Conservation (phyloP, 2,329 filamentous ascomycete genomes). For the Scedosporium aurantiacum region DNA sequence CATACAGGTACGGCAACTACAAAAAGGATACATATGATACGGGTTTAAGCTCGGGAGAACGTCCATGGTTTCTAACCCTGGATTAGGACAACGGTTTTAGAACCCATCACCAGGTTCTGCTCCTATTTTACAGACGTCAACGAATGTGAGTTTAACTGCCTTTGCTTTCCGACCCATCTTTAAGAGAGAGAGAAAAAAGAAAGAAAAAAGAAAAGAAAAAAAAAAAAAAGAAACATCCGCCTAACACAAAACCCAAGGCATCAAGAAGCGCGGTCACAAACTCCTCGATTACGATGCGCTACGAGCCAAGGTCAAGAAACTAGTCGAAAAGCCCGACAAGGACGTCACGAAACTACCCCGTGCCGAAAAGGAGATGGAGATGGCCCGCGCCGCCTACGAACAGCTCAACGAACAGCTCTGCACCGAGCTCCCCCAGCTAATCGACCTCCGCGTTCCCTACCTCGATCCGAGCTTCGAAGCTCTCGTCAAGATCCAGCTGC, state of each 20-base stretch:
- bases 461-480: conserved; percentile 96
- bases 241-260: conserved; percentile 39
- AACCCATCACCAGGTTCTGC: conserved; percentile 92
- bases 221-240: conserved; percentile 7
- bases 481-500: conserved; percentile 93
- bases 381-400: conserved; percentile 88
- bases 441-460: conserved; percentile 93
- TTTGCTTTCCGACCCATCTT: background rate
- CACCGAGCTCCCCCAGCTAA: conserved; percentile 84
- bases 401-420: conserved; percentile 95
- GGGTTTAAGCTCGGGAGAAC: no score
- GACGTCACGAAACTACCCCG: conserved; percentile 92
- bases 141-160: conserved; percentile 52
- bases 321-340: conserved; percentile 98
- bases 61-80: conserved; percentile 10
- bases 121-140: conserved; percentile 99
- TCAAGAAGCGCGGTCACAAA: conserved; percentile 98
- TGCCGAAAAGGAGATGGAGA: conserved; percentile 90
- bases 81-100: conserved; percentile 72
- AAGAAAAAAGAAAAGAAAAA: no score
- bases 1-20: conserved; percentile 54
- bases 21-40: no score
- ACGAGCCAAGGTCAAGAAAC: conserved; percentile 90
- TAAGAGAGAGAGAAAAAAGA: no score
- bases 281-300: conserved; percentile 96